Percentiles rank a stretch among this genome's conserved stretches.
phyloP scores from a whole-genome alignment of 768 basidiomycete species.

The Ramaria sp. region DNA sequence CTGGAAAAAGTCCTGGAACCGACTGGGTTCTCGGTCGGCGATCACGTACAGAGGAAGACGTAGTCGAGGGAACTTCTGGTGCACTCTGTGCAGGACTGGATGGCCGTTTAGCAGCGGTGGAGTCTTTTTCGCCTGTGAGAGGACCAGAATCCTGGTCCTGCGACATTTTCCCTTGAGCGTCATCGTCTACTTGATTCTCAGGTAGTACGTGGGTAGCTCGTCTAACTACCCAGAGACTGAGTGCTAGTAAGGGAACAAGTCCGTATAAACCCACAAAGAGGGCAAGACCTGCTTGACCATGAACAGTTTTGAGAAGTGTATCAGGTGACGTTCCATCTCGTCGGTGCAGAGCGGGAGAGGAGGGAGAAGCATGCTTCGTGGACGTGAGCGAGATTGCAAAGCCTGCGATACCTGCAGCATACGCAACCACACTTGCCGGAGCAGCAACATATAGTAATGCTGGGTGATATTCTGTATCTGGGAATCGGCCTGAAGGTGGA shows the following conservation, averaged over 20 bases:
- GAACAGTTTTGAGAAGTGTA: slow-evolving; percentile 40
- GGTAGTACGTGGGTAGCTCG: neutral
- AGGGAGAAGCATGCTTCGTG: slow-evolving; percentile 19
- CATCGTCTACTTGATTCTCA: neutral
- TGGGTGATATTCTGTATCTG: slow-evolving; percentile 16
- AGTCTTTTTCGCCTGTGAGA: slow-evolving; percentile 5
- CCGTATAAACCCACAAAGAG: slow-evolving; percentile 52
- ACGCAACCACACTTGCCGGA: slow-evolving; percentile 35
- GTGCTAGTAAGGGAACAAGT: slow-evolving; percentile 11
- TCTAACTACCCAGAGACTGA: slow-evolving; percentile 2
- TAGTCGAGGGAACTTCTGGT: slow-evolving; percentile 18
- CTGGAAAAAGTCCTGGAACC: slow-evolving; percentile 25
- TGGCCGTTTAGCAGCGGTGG: neutral
- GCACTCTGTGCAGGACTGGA: slow-evolving; percentile 16
- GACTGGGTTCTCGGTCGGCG: slow-evolving; percentile 27
- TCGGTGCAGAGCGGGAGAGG: slow-evolving; percentile 16
- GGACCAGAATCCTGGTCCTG: neutral
- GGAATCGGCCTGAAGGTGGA: slow-evolving; percentile 22
- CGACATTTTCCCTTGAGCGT: neutral
- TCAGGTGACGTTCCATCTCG: slow-evolving; percentile 21
- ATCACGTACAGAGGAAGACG: slow-evolving; percentile 22
- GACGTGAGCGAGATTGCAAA: slow-evolving; percentile 54
- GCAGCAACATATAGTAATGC: slow-evolving; percentile 26
- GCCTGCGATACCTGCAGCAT: slow-evolving; percentile 52
- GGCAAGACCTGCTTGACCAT: slow-evolving; percentile 53